phyloP scores from a whole-genome alignment of 73 alveolate species.

The Paramecium sonneborni region DNA sequence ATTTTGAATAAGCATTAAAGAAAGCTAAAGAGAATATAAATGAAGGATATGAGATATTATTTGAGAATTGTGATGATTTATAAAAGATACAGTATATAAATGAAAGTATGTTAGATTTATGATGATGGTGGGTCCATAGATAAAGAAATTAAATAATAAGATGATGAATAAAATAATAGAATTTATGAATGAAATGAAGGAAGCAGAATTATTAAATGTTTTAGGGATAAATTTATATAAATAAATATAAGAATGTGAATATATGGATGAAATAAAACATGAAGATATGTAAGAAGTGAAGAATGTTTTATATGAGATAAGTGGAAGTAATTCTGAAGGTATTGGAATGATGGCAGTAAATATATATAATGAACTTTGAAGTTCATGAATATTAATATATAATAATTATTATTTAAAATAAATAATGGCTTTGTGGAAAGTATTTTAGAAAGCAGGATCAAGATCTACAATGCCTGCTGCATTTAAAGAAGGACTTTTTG shows the following conservation, averaged over 20 bases:
- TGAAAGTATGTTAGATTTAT: background rate
- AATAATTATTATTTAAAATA: background rate
- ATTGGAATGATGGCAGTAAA: slow-evolving; percentile 3
- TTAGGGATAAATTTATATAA: background rate
- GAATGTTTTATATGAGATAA: background rate
- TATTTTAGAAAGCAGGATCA: background rate
- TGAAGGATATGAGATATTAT: background rate
- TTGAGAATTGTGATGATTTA: slow-evolving; percentile 24
- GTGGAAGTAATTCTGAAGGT: background rate
- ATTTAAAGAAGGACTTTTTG: background rate
- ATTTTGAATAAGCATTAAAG: background rate
- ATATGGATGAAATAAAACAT: background rate
- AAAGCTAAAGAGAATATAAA: background rate
- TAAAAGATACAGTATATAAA: slow-evolving; percentile 6
- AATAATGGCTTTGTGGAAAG: slow-evolving; percentile 20
- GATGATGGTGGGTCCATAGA: background rate
- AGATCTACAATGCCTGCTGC: slow-evolving; percentile 11
- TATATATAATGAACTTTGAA: slow-evolving; percentile 22
- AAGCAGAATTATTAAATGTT: background rate
- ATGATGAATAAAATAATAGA: background rate
- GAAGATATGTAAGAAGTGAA: background rate
- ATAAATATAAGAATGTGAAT: background rate
- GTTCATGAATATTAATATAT: background rate
- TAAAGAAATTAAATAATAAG: background rate
- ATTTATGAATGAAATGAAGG: background rate